Evolutionary conservation across 2,329 filamentous ascomycete species (phyloP), one percentile per base, ranked within the genome.

Genomic region (Bretziella fagacearum): DNA sequence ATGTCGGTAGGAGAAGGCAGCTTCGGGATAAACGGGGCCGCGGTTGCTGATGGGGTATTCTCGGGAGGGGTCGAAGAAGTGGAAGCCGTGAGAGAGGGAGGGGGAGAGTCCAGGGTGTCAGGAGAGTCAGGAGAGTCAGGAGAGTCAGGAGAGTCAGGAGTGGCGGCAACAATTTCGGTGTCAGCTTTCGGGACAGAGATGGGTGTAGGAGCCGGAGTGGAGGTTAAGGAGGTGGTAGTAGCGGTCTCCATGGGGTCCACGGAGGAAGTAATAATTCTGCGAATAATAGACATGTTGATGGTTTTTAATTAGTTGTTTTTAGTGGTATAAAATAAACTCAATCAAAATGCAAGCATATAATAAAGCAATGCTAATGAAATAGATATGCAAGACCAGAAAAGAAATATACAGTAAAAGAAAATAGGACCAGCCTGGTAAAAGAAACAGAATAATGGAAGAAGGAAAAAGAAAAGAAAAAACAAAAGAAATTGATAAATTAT

Each of bases 231-330:
- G 39, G 37, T 13, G 10, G 37, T 35, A 27, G 46, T 36, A 8
- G 33, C n/a, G 33, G 6, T 7, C 33, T 36, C n/a, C n/a, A n/a
- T 36, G 33, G 33, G 39, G 39, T 20, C 39, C 26, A 25, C 15
- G 7, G 8, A 20, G 25, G 25, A 15, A 17, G 40, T 30, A 30
- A 17, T 33, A 11, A 30, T 11, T 33, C 36, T 36, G 35, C 11
- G 25, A n/a, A 43, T 39, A 27, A 49, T 33, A 33, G 48, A 46
- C 43, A 37, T 46, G 20, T 11, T 44, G 25, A 32, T n/a, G n/a
- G n/a, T n/a, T n/a, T n/a, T n/a, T n/a, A n/a, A n/a, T n/a, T n/a
- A n/a, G n/a, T n/a, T n/a, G n/a, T n/a, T n/a, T n/a, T n/a, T n/a
- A n/a, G n/a, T n/a, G n/a, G n/a, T n/a, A 27, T 17, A 36, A 17